Percentiles rank a stretch among this genome's conserved stretches.
These are phyloP conservation scores for Zhuliangozyma parablackwelliae DNA, from an alignment of 1,139 yeast genomes.

Conservation along the genomic window DNA sequence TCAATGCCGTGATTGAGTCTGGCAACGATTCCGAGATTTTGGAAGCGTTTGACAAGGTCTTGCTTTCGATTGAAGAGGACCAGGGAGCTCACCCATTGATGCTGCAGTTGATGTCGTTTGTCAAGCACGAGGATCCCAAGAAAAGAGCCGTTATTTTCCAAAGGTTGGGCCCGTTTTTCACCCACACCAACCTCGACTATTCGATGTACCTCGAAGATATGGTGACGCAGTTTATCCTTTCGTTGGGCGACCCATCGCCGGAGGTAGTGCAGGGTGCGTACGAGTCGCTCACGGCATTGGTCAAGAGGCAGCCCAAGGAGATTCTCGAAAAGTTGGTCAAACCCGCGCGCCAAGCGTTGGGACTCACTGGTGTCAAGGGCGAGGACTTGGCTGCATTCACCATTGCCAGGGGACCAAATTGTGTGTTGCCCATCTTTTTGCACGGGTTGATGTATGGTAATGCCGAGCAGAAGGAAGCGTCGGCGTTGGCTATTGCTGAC, in stretches of 20 bases:
- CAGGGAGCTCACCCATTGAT: constrained; percentile 83
- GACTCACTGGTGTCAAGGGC: constrained; percentile 59
- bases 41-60: constrained; percentile 60
- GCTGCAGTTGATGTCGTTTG: constrained; percentile 72
- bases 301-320: constrained; percentile 70
- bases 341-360: constrained; percentile 73
- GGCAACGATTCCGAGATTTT: constrained; percentile 36
- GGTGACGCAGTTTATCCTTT: constrained; percentile 63
- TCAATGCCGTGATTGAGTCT: constrained; percentile 51
- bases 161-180: constrained; percentile 71
- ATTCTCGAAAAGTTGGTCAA: constrained; percentile 70
- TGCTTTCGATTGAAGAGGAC: constrained; percentile 68
- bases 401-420: constrained; percentile 81
- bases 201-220: constrained; percentile 72
- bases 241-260: constrained; percentile 67
- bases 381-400: constrained; percentile 72
- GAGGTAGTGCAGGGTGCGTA: constrained; percentile 68
- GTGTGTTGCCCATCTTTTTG: constrained; percentile 84
- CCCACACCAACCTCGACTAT: constrained; percentile 62
- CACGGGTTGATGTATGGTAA: constrained; percentile 96
- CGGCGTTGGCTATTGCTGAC: constrained; percentile 89
- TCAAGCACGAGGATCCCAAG: constrained; percentile 69
- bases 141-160: constrained; percentile 65
- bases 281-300: constrained; percentile 59
- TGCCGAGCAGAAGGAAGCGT: constrained; percentile 73